phyloP scores from a whole-genome alignment of 495 filamentous ascomycete genomes.

The Stereocaulon alpinum region DNA sequence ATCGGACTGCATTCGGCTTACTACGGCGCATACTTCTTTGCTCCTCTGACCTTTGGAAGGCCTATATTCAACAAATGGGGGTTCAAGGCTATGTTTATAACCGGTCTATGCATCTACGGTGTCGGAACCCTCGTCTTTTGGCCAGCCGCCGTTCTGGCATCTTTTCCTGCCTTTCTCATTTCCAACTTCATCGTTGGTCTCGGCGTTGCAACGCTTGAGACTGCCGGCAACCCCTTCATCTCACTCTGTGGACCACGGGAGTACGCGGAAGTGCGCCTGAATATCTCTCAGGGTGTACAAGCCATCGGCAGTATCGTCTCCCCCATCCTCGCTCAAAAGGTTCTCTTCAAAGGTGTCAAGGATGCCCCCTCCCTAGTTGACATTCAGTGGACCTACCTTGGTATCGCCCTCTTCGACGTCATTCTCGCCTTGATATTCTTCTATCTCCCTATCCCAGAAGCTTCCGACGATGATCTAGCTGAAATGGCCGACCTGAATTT shows the following conservation, averaged over 20 bases:
- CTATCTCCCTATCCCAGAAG: slow-evolving; percentile 57
- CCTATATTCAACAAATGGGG: slow-evolving; percentile 51
- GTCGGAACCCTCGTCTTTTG: slow-evolving; percentile 60
- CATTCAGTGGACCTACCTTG: slow-evolving; percentile 65
- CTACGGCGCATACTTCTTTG: slow-evolving; percentile 51
- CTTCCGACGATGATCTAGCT: slow-evolving; percentile 53
- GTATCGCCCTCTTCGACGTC: slow-evolving; percentile 54
- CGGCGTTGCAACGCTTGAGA: slow-evolving; percentile 54
- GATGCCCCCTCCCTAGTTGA: slow-evolving; percentile 48
- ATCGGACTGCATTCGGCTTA: slow-evolving; percentile 55
- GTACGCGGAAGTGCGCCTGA: slow-evolving; percentile 55
- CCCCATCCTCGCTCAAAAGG: slow-evolving; percentile 49
- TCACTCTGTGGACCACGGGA: slow-evolving; percentile 55
- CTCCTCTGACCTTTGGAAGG: slow-evolving; percentile 48
- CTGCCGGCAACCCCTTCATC: slow-evolving; percentile 58
- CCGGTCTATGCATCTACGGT: slow-evolving; percentile 53
- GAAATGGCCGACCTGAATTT: slow-evolving; percentile 42
- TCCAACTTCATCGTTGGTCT: slow-evolving; percentile 60
- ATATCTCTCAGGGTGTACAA: slow-evolving; percentile 59
- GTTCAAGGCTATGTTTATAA: slow-evolving; percentile 56
- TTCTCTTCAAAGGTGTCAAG: slow-evolving; percentile 45
- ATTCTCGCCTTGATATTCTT: slow-evolving; percentile 54
- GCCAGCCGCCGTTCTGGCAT: slow-evolving; percentile 59
- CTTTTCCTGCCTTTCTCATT: slow-evolving; percentile 52
- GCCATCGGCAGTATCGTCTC: slow-evolving; percentile 53